Evolutionary conservation across 257 asterid species (phyloP), one percentile per base, ranked within the genome.

Genomic region (Ilex aquifolium): DNA sequence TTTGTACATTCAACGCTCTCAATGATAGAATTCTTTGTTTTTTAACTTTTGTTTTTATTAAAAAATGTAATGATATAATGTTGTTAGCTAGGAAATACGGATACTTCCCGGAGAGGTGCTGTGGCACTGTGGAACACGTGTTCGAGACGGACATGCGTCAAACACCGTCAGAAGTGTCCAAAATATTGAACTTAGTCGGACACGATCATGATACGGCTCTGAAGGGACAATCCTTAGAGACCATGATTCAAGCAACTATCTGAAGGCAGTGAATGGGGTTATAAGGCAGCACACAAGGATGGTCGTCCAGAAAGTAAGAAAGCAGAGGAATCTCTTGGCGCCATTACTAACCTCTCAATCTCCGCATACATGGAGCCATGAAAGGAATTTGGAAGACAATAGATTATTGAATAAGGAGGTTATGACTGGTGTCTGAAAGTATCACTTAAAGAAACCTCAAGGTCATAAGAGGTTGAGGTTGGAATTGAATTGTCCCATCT

Each of bases 181-280:
- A 1, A 21, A 21, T 21, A 21, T 21, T 21, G 27, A 21, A 21
- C 27, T 21, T 21, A 21, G 27, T 21, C 27, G 1, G 1, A 21
- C 27, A 21, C 27, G 1, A 21, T 1, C 27, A 21, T 21, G 27
- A 21, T 91, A 91, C 36, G 96, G 96, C 10, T 84, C 91, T 0
- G 85, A 85, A 61, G 98, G 95, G 9, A 83, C 89, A 17, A 91
- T 88, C 70, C 50, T 86, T 1, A 70, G 98, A 82, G 95, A 91
- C 81, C 98, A 91, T 44, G 91, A 91, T 53, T 84, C 95, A 8
- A 84, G 88, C 82, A 91, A 86, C 81, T 88, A 90, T 77, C 60
- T 87, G 52, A 90, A 82, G 85, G 95, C 86, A 4, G 74, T 82
- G 69, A 84, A 85, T 49, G 81, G 72, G 57, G 79, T 86, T 4